Percentiles rank a stretch among this genome's conserved stretches.
These are phyloP conservation scores for Yarrowia sp. DNA, from an alignment of 805 yeast species.

Conservation along the genomic window DNA sequence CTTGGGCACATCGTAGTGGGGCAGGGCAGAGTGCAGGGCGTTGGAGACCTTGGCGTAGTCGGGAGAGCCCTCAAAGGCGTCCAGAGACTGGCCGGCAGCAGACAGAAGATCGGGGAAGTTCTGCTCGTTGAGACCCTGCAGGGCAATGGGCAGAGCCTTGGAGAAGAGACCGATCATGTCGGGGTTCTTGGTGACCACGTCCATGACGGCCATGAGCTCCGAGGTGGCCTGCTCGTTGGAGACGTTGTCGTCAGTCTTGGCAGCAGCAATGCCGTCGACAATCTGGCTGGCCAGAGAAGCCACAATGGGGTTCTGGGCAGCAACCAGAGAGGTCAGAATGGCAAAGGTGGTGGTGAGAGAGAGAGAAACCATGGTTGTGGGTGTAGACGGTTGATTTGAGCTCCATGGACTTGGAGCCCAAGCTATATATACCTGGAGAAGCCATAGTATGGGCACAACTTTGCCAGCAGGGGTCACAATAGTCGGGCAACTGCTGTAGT, in stretches of 20 bases:
- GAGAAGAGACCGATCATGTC: constrained; percentile 36
- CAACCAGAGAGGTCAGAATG: constrained; percentile 23
- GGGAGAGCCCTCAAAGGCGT: constrained; percentile 35
- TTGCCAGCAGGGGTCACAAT: background rate
- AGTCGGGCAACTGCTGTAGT: constrained; percentile 13
- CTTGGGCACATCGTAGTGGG: constrained; percentile 28
- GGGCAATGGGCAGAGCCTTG: constrained; percentile 27
- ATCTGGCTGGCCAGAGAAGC: constrained; percentile 20
- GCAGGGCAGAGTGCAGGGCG: constrained; percentile 10
- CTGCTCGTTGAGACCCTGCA: constrained; percentile 12
- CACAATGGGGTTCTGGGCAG: constrained; percentile 39
- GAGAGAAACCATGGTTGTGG: constrained; percentile 20
- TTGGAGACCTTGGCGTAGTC: constrained; percentile 29
- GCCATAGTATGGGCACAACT: background rate
- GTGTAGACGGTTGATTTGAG: background rate
- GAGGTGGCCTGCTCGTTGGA: constrained; percentile 34
- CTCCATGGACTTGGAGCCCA: background rate
- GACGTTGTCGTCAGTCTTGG: constrained; percentile 36
- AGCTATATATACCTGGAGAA: background rate
- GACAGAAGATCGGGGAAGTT: constrained; percentile 31
- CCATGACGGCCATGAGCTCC: constrained; percentile 23
- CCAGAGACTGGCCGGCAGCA: constrained; percentile 25
- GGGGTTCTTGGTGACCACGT: constrained; percentile 32
- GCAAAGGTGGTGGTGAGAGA: constrained; percentile 15
- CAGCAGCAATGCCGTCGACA: constrained; percentile 30